A percentile compares a stretch with the other conserved stretches of the same genome.
Conservation (phyloP, 2,329 filamentous ascomycete genomes). For the Colletotrichum sp. region DNA sequence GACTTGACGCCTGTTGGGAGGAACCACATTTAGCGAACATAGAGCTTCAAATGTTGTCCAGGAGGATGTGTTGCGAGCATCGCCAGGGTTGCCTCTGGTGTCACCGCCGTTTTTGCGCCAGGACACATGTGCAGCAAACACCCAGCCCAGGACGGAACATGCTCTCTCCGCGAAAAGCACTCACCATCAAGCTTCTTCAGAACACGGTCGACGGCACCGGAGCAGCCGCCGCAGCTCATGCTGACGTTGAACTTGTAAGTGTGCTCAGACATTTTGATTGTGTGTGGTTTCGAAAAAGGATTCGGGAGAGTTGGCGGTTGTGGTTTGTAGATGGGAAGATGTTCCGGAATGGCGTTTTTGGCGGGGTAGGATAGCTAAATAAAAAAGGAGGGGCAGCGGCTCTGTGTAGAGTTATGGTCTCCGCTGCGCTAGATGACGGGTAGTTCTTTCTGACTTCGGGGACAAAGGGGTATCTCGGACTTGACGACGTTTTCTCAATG, state of each 20-base stretch:
- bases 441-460: not conserved
- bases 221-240: conserved; percentile 98
- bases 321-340: conserved; percentile 7
- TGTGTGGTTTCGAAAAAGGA: not conserved
- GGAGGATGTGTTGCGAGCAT: not conserved
- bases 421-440: not conserved
- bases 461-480: not conserved
- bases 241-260: conserved; percentile 93
- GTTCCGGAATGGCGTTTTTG: conserved; percentile 12
- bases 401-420: not conserved
- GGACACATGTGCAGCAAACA: not conserved
- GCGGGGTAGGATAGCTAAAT: conserved; percentile 12
- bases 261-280: conserved; percentile 74
- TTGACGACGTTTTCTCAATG: not conserved
- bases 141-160: not conserved
- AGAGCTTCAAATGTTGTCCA: not conserved
- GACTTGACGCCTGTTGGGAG: conserved; percentile 75
- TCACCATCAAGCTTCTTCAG: conserved; percentile 90
- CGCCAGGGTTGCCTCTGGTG: not conserved
- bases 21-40: not conserved
- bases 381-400: conserved; percentile 14
- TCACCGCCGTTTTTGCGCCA: not conserved
- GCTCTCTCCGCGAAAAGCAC: conserved; percentile 31
- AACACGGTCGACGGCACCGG: conserved; percentile 88
- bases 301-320: not conserved